Base-by-base conservation (phyloP, 345 rosid species). In the Aurinia saxatilis region DNA sequence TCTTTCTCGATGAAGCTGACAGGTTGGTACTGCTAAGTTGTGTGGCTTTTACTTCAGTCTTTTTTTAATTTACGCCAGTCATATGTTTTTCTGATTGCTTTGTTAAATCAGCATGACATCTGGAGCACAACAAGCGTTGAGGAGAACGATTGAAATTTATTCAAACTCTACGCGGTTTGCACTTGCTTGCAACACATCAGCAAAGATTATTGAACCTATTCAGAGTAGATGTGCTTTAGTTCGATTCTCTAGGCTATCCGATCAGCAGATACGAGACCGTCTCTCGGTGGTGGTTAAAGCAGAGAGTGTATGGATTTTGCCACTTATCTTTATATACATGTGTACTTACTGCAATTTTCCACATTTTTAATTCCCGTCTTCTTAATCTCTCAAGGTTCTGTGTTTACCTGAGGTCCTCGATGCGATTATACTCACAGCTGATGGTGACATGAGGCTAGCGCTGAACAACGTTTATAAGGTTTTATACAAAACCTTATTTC, bases 361-460 rank as follows among this genome's bases (percentile, higher is more conserved):
- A 55, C 6, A 2, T 61, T 54, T 10, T 27, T 62, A 13, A 54
- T 37, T 19, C 57, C 1, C 2, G 18, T n/a, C 41, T 31, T 73
- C 51, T n/a, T n/a, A n/a, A n/a, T n/a, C n/a, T n/a, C n/a, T n/a
- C n/a, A n/a, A n/a, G n/a, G n/a, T n/a, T n/a, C 95, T 88, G 0
- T 90, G 82, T 77, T 80, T 87, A 50, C 92, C 97, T 0, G 99
- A 90, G 82, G 99, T 97, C 49, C 95, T 93, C n/a, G 99, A 93
- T 78, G 95, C 96, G 29, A 82, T 90, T 59, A 93, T 93, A 68
- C 90, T 93, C 79, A 93, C 99, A 11, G 95, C 96, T 61, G 99
- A 93, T 74, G 99, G 99, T 61, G 99, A 93, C 71, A 93, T 93
- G 99, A 85, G 99, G 75, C 99, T 90, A 77, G 97, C 92, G 16